Evolutionary conservation across 495 filamentous ascomycete genomes (phyloP).

Genomic region (Pseudotulostoma volvatum): DNA sequence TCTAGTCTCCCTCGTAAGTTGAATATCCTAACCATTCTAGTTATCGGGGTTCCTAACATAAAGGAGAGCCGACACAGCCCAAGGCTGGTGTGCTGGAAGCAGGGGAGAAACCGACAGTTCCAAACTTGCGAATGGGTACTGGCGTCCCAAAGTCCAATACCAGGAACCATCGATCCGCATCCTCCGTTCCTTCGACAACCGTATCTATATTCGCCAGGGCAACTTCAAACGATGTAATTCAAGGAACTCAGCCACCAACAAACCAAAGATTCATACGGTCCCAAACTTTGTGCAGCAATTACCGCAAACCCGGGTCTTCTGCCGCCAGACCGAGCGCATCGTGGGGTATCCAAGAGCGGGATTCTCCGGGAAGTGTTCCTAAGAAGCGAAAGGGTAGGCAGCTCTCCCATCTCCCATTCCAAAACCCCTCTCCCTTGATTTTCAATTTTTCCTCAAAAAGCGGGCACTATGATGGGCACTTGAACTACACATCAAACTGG

Average conservation of each 20-base stretch:
- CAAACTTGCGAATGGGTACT: conserved; percentile 12
- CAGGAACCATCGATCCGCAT: conserved; percentile 23
- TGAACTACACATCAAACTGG: conserved; percentile 5
- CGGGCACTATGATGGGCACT: conserved; percentile 12
- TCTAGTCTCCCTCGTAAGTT: conserved; percentile 19
- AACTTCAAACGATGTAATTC: too few relatives aligned
- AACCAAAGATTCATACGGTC: too few relatives aligned
- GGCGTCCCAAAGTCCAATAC: conserved; percentile 23
- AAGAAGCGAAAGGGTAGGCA: conserved; percentile 59
- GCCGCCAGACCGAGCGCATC: conserved; percentile 42
- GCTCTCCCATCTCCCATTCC: conserved; percentile 11
- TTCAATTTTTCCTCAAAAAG: too few relatives aligned
- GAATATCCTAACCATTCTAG: too few relatives aligned
- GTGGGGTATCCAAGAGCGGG: conserved; percentile 38
- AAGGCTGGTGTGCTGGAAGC: conserved; percentile 21
- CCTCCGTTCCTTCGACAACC: conserved; percentile 22
- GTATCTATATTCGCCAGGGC: conserved; percentile 28
- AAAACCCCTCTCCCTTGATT: conserved; percentile 9
- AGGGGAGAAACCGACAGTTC: conserved; percentile 14
- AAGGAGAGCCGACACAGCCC: conserved; percentile 41
- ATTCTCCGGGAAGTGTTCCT: conserved; percentile 23
- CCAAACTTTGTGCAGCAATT: conserved; percentile 29
- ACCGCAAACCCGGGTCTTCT: conserved; percentile 27
- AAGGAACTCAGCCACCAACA: too few relatives aligned
- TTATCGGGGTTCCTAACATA: too few relatives aligned